Conservation (phyloP, 768 basidiomycete species). For the Crassisporium funariophilum region DNA sequence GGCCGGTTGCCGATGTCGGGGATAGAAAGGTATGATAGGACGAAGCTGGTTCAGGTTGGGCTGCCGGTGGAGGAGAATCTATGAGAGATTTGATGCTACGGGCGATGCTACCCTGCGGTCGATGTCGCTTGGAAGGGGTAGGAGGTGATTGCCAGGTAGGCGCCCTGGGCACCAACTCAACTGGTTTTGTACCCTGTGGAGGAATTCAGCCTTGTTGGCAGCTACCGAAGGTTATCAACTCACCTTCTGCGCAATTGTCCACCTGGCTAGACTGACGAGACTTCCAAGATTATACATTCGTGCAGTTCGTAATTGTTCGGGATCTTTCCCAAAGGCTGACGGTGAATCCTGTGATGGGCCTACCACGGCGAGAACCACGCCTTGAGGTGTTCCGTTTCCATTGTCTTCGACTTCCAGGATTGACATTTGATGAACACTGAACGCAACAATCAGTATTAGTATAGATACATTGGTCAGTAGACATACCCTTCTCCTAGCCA, state of each 20-base stretch:
- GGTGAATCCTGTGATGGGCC: conserved; percentile 57
- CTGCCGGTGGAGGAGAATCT: conserved; percentile 27
- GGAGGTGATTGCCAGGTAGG: conserved; percentile 54
- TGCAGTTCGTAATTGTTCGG: conserved; percentile 56
- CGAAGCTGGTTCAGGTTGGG: conserved; percentile 22
- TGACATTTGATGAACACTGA: conserved; percentile 77
- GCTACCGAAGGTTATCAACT: conserved; percentile 3
- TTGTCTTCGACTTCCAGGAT: conserved; percentile 70
- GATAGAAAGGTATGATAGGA: conserved; percentile 39
- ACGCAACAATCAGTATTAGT: neutral
- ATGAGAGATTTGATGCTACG: conserved; percentile 65
- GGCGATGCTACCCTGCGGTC: conserved; percentile 58
- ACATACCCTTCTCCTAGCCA: conserved; percentile 81
- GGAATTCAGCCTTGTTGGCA: conserved; percentile 3
- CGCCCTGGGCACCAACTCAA: conserved; percentile 59
- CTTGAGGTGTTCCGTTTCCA: conserved; percentile 54
- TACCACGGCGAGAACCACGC: conserved; percentile 77
- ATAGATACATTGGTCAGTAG: neutral
- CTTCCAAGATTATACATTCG: conserved; percentile 87
- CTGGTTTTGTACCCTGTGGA: conserved; percentile 55
- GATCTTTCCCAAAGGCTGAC: conserved; percentile 46
- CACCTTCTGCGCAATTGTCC: conserved; percentile 71
- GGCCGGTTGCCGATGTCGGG: conserved; percentile 16
- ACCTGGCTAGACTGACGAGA: conserved; percentile 72
- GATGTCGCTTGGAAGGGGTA: conserved; percentile 50